phyloP scores from a whole-genome alignment of 2,329 filamentous ascomycete genomes.

The Gnomoniopsis smithogilvyi region DNA sequence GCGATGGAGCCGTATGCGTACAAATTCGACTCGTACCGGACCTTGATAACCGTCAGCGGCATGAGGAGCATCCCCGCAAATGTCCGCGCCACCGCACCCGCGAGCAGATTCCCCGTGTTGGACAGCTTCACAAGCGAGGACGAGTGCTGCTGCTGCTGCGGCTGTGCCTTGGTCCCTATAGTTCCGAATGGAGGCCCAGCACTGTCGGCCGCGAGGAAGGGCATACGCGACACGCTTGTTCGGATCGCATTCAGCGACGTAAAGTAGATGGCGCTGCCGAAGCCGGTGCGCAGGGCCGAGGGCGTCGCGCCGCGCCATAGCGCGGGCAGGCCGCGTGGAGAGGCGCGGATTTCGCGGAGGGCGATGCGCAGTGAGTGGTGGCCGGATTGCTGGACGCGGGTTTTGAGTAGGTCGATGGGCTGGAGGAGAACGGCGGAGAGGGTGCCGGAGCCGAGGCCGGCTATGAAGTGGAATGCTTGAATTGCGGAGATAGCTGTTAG shows the following conservation, averaged over 20 bases:
- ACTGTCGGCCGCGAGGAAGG: slow-evolving; percentile 29
- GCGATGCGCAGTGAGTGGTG: slow-evolving; percentile 66
- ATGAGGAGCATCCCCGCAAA: slow-evolving; percentile 89
- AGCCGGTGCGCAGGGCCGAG: slow-evolving; percentile 87
- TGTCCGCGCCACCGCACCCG: slow-evolving; percentile 79
- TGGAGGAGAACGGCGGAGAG: slow-evolving; percentile 88
- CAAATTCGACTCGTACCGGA: slow-evolving; percentile 85
- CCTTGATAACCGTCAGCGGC: slow-evolving; percentile 95
- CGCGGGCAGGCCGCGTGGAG: slow-evolving; percentile 60
- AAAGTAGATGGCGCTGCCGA: slow-evolving; percentile 93
- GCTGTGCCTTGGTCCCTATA: slow-evolving; percentile 41
- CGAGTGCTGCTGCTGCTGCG: slow-evolving; percentile 47
- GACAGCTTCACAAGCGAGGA: slow-evolving; percentile 79
- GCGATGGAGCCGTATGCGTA: slow-evolving; percentile 79
- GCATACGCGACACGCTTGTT: slow-evolving; percentile 55
- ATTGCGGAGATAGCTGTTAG: slow-evolving; percentile 1
- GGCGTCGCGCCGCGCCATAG: slow-evolving; percentile 94
- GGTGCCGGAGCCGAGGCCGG: slow-evolving; percentile 83
- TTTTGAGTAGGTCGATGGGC: slow-evolving; percentile 94
- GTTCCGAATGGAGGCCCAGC: slow-evolving; percentile 18
- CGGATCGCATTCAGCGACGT: slow-evolving; percentile 80
- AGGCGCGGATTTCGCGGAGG: slow-evolving; percentile 66
- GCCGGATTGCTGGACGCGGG: slow-evolving; percentile 85
- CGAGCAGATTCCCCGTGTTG: slow-evolving; percentile 79
- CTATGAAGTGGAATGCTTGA: slow-evolving; percentile 78